Percentiles rank a stretch among this genome's conserved stretches.
Conservation (phyloP, 148 eudicot species). For the Heliosperma pusillum region DNA sequence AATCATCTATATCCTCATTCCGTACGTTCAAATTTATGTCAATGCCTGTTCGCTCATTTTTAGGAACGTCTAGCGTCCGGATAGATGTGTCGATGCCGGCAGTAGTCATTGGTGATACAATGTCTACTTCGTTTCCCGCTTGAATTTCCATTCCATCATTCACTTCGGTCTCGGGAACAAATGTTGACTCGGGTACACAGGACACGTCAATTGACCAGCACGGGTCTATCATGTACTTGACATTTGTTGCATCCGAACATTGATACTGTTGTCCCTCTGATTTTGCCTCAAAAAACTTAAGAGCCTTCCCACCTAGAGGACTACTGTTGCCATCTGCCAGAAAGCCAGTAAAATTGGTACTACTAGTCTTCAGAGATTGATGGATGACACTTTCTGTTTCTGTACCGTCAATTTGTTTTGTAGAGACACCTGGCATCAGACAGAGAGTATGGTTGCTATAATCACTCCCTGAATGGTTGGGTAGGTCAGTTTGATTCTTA, state of each 20-base stretch:
- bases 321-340: slow-evolving; percentile 5
- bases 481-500: not conserved
- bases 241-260: slow-evolving; percentile 31
- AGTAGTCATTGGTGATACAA: slow-evolving; percentile 28
- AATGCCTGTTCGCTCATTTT: slow-evolving; percentile 20
- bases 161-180: slow-evolving; percentile 79
- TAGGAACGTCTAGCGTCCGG: slow-evolving; percentile 24
- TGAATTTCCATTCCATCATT: slow-evolving; percentile 37
- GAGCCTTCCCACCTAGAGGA: slow-evolving; percentile 21
- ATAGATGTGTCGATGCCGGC: slow-evolving; percentile 22
- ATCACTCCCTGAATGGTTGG: slow-evolving; percentile 14
- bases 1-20: slow-evolving; percentile 62
- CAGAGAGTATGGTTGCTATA: slow-evolving; percentile 2
- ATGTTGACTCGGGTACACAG: slow-evolving; percentile 76
- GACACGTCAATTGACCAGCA: slow-evolving; percentile 58
- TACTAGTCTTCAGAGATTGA: slow-evolving; percentile 15
- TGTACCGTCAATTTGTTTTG: slow-evolving; percentile 18
- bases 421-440: slow-evolving; percentile 21
- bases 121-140: slow-evolving; percentile 34
- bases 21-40: slow-evolving; percentile 23
- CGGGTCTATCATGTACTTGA: slow-evolving; percentile 28
- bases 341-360: slow-evolving; percentile 1
- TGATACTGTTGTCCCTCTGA: slow-evolving; percentile 33
- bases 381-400: slow-evolving; percentile 2
- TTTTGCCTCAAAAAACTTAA: slow-evolving; percentile 15